Evolutionary conservation across 345 rosid genomes (phyloP), one percentile per base, ranked within the genome.

Genomic region (Noccaea bulbosa): DNA sequence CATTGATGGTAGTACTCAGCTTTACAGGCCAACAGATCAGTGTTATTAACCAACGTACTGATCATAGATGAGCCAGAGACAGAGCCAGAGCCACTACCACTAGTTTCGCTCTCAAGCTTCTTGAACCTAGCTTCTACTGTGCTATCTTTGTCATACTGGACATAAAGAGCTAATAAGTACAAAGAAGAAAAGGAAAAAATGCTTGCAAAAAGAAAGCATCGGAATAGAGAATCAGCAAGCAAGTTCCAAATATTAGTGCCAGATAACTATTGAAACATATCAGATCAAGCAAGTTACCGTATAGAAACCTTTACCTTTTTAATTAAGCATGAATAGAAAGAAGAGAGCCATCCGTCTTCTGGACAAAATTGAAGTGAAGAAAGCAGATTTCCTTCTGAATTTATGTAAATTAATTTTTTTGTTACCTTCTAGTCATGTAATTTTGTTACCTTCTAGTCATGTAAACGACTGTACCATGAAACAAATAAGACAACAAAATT

Each of bases 1-100:
- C 89, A 84, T 67, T 94, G 98, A 83, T 89, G 93, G 76, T 89
- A 89, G 84, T 89, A 94, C 78, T 92, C 98, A 72, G 98, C 99
- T 87, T 94, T 89, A 79, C 99, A 88, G 53, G 93, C 85, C 83
- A 91, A 79, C 65, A 91, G 87, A 86, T 91, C 99, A 65, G 87
- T 81, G 73, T 89, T 87, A 64, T 83, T 85, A 79, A 82, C 87
- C 79, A 89, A 76, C 27, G 85, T 80, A 72, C 75, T 78, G 69
- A 74, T 62, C 69, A 85, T 82, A 64, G 87, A 85, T 52, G 80
- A 75, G 71, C 86, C 83, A 39, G 84, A 77, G 73, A 32, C 71
- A 70, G 80, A 75, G 71, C 86, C 83, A 39, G 84, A 77, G 73
- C 34, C 71, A 70, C 67, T 73, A 62, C 77, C 83, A 44, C 84